phyloP scores from a whole-genome alignment of 2,329 filamentous ascomycete genomes.

The Truncatella angustata region DNA sequence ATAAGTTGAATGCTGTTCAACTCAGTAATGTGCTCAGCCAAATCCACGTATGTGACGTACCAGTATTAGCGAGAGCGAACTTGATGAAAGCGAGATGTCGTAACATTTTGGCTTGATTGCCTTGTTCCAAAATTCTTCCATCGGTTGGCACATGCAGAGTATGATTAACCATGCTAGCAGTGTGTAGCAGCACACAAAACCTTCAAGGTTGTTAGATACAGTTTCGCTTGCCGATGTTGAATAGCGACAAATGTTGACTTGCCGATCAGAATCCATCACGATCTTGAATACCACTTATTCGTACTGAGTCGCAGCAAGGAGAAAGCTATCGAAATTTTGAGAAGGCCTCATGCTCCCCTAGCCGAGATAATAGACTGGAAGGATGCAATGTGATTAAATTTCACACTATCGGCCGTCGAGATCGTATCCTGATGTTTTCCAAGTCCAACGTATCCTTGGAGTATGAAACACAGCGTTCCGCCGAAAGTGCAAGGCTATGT shows the following conservation, averaged over 20 bases:
- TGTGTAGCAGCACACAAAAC: conserved; percentile 18
- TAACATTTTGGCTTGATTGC: conserved; percentile 1
- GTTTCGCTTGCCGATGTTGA: too few relatives aligned
- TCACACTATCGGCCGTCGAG: conserved; percentile 25
- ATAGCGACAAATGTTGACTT: too few relatives aligned
- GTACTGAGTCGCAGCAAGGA: conserved; percentile 38
- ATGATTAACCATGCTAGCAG: conserved; percentile 17
- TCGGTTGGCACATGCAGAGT: conserved; percentile 17
- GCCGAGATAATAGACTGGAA: conserved; percentile 46
- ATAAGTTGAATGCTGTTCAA: conserved; percentile 35
- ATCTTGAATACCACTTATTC: conserved; percentile 11
- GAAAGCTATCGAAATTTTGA: conserved; percentile 26
- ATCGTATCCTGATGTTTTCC: conserved; percentile 37
- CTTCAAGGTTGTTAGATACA: conserved; percentile 3
- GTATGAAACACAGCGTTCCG: conserved; percentile 35
- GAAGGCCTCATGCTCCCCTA: conserved; percentile 34
- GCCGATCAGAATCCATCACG: conserved; percentile 13
- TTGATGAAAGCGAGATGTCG: conserved; percentile 18
- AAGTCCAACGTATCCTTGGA: conserved; percentile 37
- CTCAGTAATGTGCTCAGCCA: not conserved
- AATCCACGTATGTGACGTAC: conserved; percentile 3
- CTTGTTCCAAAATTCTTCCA: conserved; percentile 7
- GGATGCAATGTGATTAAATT: conserved; percentile 40
- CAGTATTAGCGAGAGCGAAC: conserved; percentile 19
- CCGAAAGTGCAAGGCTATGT: conserved; percentile 26